phyloP scores from a whole-genome alignment of 192 early-diverging fungal genomes.

The Coemansia sp. region DNA sequence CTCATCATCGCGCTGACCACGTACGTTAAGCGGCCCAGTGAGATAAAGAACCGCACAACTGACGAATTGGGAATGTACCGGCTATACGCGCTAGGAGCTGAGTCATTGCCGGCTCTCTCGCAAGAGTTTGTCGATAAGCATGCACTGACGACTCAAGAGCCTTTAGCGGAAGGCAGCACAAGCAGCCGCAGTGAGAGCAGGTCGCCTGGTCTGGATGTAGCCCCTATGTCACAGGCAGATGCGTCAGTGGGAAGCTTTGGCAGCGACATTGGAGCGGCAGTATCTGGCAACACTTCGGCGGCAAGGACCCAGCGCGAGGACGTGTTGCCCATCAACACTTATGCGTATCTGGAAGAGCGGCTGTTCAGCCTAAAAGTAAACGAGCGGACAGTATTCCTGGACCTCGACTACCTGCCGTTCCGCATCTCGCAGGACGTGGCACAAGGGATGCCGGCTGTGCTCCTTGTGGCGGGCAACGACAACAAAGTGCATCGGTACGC shows the following conservation, averaged over 20 bases:
- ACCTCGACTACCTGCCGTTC: conserved; percentile 51
- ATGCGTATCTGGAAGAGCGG: conserved; percentile 53
- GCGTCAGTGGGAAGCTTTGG: background rate
- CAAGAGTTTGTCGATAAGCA: conserved; percentile 38
- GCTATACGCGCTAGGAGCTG: conserved; percentile 45
- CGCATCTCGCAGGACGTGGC: conserved; percentile 53
- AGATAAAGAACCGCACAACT: conserved; percentile 6
- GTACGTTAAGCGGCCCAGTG: conserved; percentile 39
- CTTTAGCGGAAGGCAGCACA: background rate
- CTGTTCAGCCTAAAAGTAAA: conserved; percentile 29
- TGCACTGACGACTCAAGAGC: background rate
- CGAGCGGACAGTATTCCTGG: conserved; percentile 19
- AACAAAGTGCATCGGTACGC: conserved; percentile 51
- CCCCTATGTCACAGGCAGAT: background rate
- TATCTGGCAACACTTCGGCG: background rate
- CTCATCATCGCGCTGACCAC: conserved; percentile 48
- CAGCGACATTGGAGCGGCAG: background rate
- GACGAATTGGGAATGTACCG: conserved; percentile 38
- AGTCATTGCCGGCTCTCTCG: conserved; percentile 37
- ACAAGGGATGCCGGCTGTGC: conserved; percentile 38
- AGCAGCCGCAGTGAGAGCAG: conserved; percentile 4
- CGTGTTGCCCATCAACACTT: conserved; percentile 37
- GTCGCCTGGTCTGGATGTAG: background rate
- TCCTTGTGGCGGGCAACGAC: conserved; percentile 52
- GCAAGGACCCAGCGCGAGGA: background rate